Evolutionary conservation across 176 grass and related monocot species (phyloP).

Genomic region (Elymus sibiricus): DNA sequence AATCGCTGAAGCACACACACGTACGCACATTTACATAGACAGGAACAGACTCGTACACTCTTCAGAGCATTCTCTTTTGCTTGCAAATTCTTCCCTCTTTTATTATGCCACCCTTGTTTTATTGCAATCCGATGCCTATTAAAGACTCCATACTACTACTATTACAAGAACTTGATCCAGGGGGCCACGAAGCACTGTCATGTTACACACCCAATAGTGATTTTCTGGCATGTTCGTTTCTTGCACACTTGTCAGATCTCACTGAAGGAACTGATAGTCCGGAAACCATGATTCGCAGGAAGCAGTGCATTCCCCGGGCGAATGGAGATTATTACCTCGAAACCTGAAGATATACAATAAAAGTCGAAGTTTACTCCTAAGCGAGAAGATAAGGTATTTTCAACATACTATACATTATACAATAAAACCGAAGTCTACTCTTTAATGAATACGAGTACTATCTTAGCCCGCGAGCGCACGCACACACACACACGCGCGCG

Average conservation of each 20-base stretch:
- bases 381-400: not conserved
- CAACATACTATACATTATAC: too few species aligned
- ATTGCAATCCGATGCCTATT: not conserved
- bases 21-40: not conserved
- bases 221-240: not conserved
- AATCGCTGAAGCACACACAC: not conserved
- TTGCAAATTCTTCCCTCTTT: not conserved
- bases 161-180: not conserved
- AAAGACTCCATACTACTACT: not conserved
- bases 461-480: not conserved
- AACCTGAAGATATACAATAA: conserved; percentile 38
- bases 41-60: not conserved
- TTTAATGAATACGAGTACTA: not conserved
- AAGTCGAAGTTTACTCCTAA: not conserved
- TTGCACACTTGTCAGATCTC: conserved; percentile 38
- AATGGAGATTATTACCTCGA: conserved; percentile 53
- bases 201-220: not conserved
- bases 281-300: conserved; percentile 57
- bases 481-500: too few species aligned
- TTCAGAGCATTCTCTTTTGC: not conserved
- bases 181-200: not conserved
- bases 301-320: conserved; percentile 58
- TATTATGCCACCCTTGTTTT: conserved; percentile 21
- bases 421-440: too few species aligned
- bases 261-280: conserved; percentile 47